Evolutionary conservation across 495 filamentous ascomycete genomes (phyloP), one percentile per base, ranked within the genome.

Genomic region (Neurospora pannonica): DNA sequence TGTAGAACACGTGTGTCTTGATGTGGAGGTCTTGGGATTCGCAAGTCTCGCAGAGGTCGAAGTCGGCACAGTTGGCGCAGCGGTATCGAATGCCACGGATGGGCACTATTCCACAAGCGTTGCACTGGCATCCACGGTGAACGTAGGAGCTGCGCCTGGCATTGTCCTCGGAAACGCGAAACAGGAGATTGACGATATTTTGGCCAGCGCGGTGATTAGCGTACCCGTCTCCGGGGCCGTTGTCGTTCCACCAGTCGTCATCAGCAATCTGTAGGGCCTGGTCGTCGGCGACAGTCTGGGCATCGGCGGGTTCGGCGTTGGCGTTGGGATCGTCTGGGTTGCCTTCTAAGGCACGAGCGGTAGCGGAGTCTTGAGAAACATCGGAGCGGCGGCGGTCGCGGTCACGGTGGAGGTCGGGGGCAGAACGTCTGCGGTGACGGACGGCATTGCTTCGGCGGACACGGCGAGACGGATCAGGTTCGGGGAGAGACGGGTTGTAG

Each of bases 1-100:
- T 98, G 86, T 95, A 97, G 85, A 99, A 97, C 60, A 99, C 85
- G 83, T 99, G 96, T 0, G 94, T 97, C 82, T 95, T 97, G 75
- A 87, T 89, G 80, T 99, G 97, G 1, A 94, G 85, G 71, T 92
- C 90, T 80, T 93, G 89, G 5, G 92, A 90, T 82, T 98, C 95
- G 79, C 95, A 98, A 10, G 89, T 90, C 81, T 97, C 93, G 82
- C 93, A 97, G 21, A 95, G 89, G 80, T 98, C 95, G 74, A 92
- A 98, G 79, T 98, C 95, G 74, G 90, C 88, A 78, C 95, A 98
- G 83, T 97, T 98, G 72, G 92, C 90, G 80, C 95, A 98, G 73
- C 93, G 90, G 82, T 97, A 97, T 79, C 95, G 87, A 74, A 96
- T 93, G 2, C 96, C 96, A 62, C 93, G 91, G 62, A 99, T 98